phyloP scores from a whole-genome alignment of 1,139 yeast species.

The Lodderomyces metapsilosis region DNA sequence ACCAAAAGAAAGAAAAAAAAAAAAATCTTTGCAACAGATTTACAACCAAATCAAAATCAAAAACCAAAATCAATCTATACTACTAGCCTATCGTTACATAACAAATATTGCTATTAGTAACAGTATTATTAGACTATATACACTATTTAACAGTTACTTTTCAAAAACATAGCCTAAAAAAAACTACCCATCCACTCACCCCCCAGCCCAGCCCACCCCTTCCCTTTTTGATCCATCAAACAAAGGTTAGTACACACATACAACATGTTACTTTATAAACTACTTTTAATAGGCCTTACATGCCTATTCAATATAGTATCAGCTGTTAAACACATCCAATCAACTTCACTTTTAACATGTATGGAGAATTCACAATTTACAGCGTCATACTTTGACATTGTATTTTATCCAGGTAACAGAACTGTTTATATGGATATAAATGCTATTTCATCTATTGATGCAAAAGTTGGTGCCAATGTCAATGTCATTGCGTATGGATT shows the following conservation, averaged over 20 bases:
- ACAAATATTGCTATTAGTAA: too few relatives aligned
- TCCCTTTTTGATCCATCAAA: background rate
- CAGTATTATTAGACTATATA: too few relatives aligned
- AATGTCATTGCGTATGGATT: conserved; percentile 85
- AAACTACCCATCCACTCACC: too few relatives aligned
- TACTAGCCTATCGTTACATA: too few relatives aligned
- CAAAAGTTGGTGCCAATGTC: conserved; percentile 65
- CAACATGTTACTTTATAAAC: background rate
- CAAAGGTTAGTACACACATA: background rate
- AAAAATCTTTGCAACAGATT: too few relatives aligned
- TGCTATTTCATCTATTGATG: conserved; percentile 75
- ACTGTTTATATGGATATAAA: conserved; percentile 66
- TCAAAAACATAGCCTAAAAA: too few relatives aligned
- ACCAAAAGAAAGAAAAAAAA: too few relatives aligned
- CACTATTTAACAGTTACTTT: too few relatives aligned
- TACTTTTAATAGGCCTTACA: conserved; percentile 4
- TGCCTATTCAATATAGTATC: conserved; percentile 15
- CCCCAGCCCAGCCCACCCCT: too few relatives aligned
- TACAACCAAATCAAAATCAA: too few relatives aligned
- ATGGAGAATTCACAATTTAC: conserved; percentile 88
- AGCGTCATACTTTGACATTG: conserved; percentile 81
- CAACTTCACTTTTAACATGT: conserved; percentile 86
- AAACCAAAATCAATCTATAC: too few relatives aligned
- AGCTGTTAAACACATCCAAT: conserved; percentile 37
- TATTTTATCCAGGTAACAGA: conserved; percentile 61